These are phyloP conservation scores for Ceratocystis harringtonii DNA, from an alignment of 2,329 filamentous ascomycete species.

Conservation along the genomic window DNA sequence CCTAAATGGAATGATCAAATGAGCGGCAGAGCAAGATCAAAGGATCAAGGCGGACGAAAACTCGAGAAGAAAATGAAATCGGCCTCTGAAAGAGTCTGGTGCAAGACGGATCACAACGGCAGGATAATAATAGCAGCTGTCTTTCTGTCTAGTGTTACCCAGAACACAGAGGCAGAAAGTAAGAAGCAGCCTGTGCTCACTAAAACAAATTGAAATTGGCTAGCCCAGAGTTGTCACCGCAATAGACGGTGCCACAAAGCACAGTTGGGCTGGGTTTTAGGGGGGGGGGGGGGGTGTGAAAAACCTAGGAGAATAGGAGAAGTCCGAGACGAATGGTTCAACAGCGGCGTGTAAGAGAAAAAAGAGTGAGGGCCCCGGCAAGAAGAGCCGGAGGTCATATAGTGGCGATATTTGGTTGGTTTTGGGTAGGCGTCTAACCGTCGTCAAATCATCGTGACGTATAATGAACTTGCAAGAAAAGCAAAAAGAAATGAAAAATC, in stretches of 20 bases:
- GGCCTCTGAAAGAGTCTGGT: not conserved
- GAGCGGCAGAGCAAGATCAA: not conserved
- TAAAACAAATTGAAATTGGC: not conserved
- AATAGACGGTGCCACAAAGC: not conserved
- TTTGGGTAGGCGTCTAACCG: no score
- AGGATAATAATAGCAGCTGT: not conserved
- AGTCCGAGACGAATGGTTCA: no score
- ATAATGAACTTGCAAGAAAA: not conserved
- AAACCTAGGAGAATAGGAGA: no score
- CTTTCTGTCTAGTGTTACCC: not conserved
- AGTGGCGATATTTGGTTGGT: no score
- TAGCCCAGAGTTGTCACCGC: not conserved
- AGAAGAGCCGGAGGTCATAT: no score
- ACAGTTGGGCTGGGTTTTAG: not conserved
- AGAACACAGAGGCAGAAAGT: not conserved
- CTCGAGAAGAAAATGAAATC: not conserved
- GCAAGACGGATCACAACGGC: not conserved
- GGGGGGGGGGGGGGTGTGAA: not conserved
- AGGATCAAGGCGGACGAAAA: not conserved
- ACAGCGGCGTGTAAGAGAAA: no score
- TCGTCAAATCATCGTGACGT: not conserved
- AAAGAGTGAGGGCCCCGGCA: no score
- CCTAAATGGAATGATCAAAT: conserved; percentile 1
- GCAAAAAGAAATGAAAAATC: not conserved
- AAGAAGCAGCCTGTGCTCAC: not conserved